Base-by-base conservation (phyloP, 768 basidiomycete species). In the Leccinum olivaceopallidum region DNA sequence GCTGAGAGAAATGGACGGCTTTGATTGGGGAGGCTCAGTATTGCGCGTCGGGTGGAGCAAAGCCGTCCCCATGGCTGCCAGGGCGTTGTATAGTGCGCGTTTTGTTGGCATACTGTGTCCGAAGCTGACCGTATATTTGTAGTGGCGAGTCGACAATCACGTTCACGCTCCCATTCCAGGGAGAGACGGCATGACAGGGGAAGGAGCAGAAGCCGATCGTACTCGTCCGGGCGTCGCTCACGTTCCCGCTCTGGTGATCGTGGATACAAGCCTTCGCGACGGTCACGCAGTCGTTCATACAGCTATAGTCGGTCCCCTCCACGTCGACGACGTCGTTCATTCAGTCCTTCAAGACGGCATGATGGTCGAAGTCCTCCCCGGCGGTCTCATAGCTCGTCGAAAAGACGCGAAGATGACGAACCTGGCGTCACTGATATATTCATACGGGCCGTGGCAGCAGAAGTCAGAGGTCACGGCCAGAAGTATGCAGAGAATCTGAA, bases 21-120 rank as follows among this genome's bases (percentile, higher is more conserved):
- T 88, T 61, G 94, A 97, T 49, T 99, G 96, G 97, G 93, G 92
- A 59, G 95, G 95, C 7, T 91, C 83, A 42, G 73, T 92, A 22
- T 77, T 99, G 5, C 82, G 93, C 14, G 93, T 95, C 6, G 94
- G 94, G 14, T 99, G 96, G 95, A 96, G 96, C 71, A 98, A 98
- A 76, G 92, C 95, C 2, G 92, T 98, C 6, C 90, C 94, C 16
- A 78, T 97, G 50, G 93, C 90, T 32, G 77, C 82, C 1, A 89
- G 87, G 72, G 81, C 88, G 62, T 81, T 87, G 80, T 98, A 92
- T 78, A 86, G 96, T 97, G 61, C 67, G 82, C 32, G 13, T 50
- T 18, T 5, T 42, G 54, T 32, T 53, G 7, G 37, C 28, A 39
- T 28, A 36, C 12, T 28, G 26, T 44, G 32, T 13, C 54, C 4